Evolutionary conservation across 2,329 filamentous ascomycete genomes (phyloP), one percentile per base, ranked within the genome.

Genomic region (Penicillium hesseltinei): DNA sequence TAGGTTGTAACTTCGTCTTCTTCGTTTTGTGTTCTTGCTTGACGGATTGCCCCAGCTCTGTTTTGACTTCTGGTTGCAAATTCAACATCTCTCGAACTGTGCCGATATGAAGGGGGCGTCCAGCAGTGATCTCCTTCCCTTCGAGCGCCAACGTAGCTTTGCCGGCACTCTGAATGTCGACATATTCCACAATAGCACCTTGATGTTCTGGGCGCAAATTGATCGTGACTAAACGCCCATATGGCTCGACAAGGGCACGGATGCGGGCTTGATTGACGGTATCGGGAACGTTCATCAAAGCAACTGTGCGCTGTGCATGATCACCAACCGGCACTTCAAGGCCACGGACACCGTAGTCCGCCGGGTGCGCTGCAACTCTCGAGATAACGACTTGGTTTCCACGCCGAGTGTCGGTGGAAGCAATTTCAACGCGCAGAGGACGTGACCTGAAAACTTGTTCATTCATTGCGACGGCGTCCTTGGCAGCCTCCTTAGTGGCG

Each of bases 191-290:
- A 54, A 93, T 88, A 5, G 92, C 94, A 13, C 92, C 92, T 57
- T 88, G 87, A 61, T 96, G 90, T 58, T 91, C 85, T 1, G 92
- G 91, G 45, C 91, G 87, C 11, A 97, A 81, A 13, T 89, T 81
- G 4, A 97, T 81, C 72, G 92, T 93, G 62, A 87, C 81, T 25
- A 97, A 81, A 1, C 81, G 74, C 0, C 91, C 92, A 44, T 87
- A 82, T 1, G 85, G 82, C 65, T 91, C 88, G 9, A 89, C 86
- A 3, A 95, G 78, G 0, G 86, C 82, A 44, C 85, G 85, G 54
- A 99, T 85, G 31, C 92, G 90, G 1, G 89, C 86, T 68, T 96
- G 91, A 63, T 95, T 97, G 67, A 97, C 85, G 0, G 92, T 97
- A 69, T 97, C 94, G 0, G 94, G 91, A 1, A 99, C 80, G 61